Percentiles rank a stretch among this genome's conserved stretches.
These are phyloP conservation scores for Excoecaria agallocha DNA, from an alignment of 345 rosid genomes.

Conservation along the genomic window DNA sequence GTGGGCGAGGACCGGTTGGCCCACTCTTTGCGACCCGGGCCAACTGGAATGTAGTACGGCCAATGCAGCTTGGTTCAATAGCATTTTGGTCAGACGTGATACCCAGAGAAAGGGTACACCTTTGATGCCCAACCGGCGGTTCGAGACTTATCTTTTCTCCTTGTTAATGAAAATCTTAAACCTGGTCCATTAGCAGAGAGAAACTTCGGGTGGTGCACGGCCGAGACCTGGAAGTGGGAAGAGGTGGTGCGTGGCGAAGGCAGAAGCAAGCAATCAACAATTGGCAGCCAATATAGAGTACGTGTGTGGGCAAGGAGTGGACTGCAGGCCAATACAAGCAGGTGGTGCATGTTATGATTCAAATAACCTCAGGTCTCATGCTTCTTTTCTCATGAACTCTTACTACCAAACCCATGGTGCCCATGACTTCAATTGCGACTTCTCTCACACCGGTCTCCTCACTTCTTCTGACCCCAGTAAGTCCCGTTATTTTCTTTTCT, in stretches of 20 bases:
- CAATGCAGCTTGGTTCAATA: conserved; percentile 21
- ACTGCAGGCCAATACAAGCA: conserved; percentile 38
- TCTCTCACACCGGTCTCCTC: conserved; percentile 29
- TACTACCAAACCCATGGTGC: conserved; percentile 31
- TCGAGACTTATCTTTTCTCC: conserved; percentile 22
- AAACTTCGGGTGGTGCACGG: conserved; percentile 17
- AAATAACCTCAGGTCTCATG: conserved; percentile 24
- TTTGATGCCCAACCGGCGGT: conserved; percentile 24
- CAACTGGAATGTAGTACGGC: conserved; percentile 17
- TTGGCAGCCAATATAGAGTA: conserved; percentile 32
- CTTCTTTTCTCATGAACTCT: conserved; percentile 43
- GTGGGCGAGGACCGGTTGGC: conserved; percentile 36
- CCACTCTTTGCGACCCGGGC: conserved; percentile 18
- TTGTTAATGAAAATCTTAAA: conserved; percentile 25
- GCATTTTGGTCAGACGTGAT: conserved; percentile 10
- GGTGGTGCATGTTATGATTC: conserved; percentile 39
- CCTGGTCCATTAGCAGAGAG: conserved; percentile 23
- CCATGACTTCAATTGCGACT: conserved; percentile 30
- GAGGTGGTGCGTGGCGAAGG: conserved; percentile 20
- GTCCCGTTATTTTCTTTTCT: neutral
- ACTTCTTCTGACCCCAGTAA: conserved; percentile 29
- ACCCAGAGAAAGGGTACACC: conserved; percentile 17
- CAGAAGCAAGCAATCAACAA: neutral
- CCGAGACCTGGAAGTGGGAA: neutral
- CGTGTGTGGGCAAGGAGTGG: conserved; percentile 35